Percentiles rank a stretch among this genome's conserved stretches.
Conservation (phyloP, 2,329 filamentous ascomycete genomes). For the Cercospora sp. region DNA sequence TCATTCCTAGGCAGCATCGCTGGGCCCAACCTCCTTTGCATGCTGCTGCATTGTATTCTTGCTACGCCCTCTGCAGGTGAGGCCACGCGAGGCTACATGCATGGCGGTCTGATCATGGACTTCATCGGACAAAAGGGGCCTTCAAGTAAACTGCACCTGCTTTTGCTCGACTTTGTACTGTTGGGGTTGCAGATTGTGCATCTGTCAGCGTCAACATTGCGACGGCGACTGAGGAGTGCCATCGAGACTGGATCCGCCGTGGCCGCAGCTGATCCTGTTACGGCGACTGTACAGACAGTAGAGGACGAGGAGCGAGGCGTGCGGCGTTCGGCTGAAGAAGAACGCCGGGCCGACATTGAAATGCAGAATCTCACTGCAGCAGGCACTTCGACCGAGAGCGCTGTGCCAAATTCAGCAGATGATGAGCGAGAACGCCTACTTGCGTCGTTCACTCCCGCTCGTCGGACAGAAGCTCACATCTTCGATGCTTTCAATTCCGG, state of each 20-base stretch:
- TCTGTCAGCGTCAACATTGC: slow-evolving; percentile 56
- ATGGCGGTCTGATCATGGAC: slow-evolving; percentile 64
- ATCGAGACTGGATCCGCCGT: slow-evolving; percentile 25
- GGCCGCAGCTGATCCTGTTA: slow-evolving; percentile 19
- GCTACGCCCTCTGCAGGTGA: slow-evolving; percentile 48
- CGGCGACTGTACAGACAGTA: slow-evolving; percentile 49
- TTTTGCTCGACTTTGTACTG: slow-evolving; percentile 56
- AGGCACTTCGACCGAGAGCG: slow-evolving; percentile 14
- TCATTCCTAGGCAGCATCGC: slow-evolving; percentile 57
- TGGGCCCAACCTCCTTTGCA: slow-evolving; percentile 56
- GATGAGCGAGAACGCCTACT: slow-evolving; percentile 25
- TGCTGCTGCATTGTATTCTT: slow-evolving; percentile 53
- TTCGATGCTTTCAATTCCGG: slow-evolving; percentile 51
- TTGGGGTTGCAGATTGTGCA: slow-evolving; percentile 58
- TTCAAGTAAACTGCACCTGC: slow-evolving; percentile 54
- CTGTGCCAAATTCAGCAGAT: slow-evolving; percentile 15
- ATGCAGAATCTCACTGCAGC: slow-evolving; percentile 39
- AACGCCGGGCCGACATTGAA: slow-evolving; percentile 44
- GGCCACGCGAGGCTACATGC: slow-evolving; percentile 55
- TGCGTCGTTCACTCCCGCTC: slow-evolving; percentile 20
- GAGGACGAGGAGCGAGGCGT: slow-evolving; percentile 62
- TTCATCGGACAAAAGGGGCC: slow-evolving; percentile 64
- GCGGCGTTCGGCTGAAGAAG: slow-evolving; percentile 41
- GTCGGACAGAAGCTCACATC: slow-evolving; percentile 37
- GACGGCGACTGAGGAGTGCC: slow-evolving; percentile 48